phyloP scores from a whole-genome alignment of 257 asterid species.

The Petunia secreta region DNA sequence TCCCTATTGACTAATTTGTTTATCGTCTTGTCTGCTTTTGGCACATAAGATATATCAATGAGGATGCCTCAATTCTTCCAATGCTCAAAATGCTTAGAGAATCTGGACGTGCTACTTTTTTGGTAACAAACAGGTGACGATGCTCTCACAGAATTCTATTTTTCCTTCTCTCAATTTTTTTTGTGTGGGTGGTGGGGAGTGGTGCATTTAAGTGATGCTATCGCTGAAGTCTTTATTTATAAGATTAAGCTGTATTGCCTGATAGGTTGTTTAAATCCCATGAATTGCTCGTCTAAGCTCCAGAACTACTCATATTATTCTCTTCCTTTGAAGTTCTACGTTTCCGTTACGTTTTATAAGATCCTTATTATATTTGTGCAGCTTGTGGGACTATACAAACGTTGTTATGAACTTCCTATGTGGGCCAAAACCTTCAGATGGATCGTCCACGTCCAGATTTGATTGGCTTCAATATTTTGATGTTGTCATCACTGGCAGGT shows the following conservation, averaged over 20 bases:
- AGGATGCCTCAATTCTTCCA: slow-evolving; percentile 78
- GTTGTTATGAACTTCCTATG: slow-evolving; percentile 96
- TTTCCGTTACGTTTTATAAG: slow-evolving; percentile 25
- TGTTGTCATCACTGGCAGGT: slow-evolving; percentile 97
- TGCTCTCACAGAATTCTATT: background rate
- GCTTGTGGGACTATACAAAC: slow-evolving; percentile 98
- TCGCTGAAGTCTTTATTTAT: background rate
- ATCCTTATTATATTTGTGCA: slow-evolving; percentile 49
- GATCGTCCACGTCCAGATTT: slow-evolving; percentile 50
- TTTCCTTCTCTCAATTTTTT: background rate
- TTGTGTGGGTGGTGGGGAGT: background rate
- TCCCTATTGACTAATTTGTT: slow-evolving; percentile 15
- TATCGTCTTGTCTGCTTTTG: background rate
- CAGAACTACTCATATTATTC: background rate
- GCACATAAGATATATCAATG: slow-evolving; percentile 72
- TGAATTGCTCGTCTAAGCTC: background rate
- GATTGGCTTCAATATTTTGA: slow-evolving; percentile 92
- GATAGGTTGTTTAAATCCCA: background rate
- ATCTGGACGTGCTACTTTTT: slow-evolving; percentile 91
- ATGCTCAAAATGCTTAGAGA: slow-evolving; percentile 95
- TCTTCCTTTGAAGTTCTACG: background rate
- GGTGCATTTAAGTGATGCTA: background rate
- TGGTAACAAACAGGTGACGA: slow-evolving; percentile 94
- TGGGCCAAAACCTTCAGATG: slow-evolving; percentile 56
- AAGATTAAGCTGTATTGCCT: background rate